Conservation (phyloP, 352 stramenopile genomes). For the Globisporangium alternatum region DNA sequence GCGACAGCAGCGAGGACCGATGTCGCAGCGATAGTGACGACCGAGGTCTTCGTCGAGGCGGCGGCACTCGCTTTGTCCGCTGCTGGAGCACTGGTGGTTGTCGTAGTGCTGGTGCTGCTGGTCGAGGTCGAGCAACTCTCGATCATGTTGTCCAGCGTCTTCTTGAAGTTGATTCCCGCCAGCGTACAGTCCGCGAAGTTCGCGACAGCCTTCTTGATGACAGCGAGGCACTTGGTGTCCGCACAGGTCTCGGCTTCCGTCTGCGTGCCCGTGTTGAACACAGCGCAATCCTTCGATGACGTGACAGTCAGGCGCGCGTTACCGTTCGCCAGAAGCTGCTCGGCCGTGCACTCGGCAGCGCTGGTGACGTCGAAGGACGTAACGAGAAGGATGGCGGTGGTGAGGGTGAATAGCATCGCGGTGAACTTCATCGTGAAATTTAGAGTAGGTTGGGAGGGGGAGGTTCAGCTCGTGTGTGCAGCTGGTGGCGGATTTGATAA, state of each 20-base stretch:
- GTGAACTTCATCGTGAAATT: no score
- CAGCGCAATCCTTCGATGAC: background rate
- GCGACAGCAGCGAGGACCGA: background rate
- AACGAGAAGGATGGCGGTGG: background rate
- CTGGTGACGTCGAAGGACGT: background rate
- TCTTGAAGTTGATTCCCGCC: background rate
- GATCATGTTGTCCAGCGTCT: background rate
- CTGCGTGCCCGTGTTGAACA: background rate
- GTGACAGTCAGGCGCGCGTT: background rate
- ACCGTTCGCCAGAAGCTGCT: background rate
- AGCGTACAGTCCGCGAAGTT: background rate
- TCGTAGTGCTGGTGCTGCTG: background rate
- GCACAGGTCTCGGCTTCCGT: background rate
- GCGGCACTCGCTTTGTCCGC: background rate
- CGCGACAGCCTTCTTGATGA: background rate
- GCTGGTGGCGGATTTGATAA: no score
- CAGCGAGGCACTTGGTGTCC: background rate
- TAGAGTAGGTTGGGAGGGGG: no score
- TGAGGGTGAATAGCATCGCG: background rate
- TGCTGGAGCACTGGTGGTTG: background rate
- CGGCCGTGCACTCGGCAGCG: background rate
- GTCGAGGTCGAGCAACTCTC: background rate
- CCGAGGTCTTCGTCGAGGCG: background rate
- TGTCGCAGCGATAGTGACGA: background rate
- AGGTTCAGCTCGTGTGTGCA: no score